A percentile compares a stretch with the other conserved stretches of the same genome.
Evolutionary conservation across 352 stramenopile genomes (phyloP).

Genomic region (Pythium aquatile): DNA sequence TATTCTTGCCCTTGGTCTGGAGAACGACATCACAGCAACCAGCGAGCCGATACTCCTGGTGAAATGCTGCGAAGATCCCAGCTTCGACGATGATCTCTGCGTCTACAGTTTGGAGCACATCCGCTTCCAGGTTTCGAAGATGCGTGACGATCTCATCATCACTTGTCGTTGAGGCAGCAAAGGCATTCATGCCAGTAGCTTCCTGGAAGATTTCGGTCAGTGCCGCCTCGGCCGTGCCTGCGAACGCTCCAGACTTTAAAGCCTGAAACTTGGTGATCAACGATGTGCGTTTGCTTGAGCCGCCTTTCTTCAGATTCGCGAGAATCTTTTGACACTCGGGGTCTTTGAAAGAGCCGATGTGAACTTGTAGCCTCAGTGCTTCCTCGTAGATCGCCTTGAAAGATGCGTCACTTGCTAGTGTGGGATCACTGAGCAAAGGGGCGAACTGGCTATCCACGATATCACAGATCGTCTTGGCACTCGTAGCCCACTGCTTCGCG

Average conservation of each 20-base stretch:
- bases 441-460: constrained; percentile 60
- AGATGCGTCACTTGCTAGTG: constrained; percentile 21
- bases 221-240: constrained; percentile 36
- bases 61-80: constrained; percentile 51
- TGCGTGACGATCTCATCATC: constrained; percentile 39
- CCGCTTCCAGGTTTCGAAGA: constrained; percentile 31
- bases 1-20: constrained; percentile 50
- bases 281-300: constrained; percentile 37
- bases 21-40: constrained; percentile 48
- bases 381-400: constrained; percentile 59
- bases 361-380: constrained; percentile 61
- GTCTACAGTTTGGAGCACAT: constrained; percentile 39
- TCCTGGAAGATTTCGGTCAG: constrained; percentile 70
- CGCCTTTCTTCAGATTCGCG: constrained; percentile 50
- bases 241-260: constrained; percentile 51
- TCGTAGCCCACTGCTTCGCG: constrained; percentile 47
- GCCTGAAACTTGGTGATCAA: constrained; percentile 68
- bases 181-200: constrained; percentile 40
- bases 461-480: constrained; percentile 65
- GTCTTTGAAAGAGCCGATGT: constrained; percentile 75
- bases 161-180: constrained; percentile 30
- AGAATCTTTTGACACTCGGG: constrained; percentile 74
- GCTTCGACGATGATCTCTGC: constrained; percentile 56
- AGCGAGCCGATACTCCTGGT: constrained; percentile 32
- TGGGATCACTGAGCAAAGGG: constrained; percentile 36